Conservation (phyloP, 1,284 basidiomycete genomes). For the Fomitopsis schrenkii region DNA sequence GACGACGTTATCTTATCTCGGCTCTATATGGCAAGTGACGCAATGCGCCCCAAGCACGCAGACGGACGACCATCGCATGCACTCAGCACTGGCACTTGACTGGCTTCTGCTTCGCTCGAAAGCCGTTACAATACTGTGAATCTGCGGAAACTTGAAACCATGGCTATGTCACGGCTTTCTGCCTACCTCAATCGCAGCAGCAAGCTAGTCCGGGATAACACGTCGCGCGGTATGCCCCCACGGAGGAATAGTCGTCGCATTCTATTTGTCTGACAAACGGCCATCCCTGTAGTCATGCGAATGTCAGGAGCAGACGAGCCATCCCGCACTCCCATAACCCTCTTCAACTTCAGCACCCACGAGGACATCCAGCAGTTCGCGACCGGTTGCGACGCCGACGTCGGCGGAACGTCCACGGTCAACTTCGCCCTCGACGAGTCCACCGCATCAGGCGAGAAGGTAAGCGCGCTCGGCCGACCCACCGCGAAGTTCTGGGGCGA, state of each 20-base stretch:
- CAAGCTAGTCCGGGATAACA: constrained; percentile 29
- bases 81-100: background rate
- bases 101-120: background rate
- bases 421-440: constrained; percentile 59
- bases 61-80: background rate
- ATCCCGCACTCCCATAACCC: constrained; percentile 49
- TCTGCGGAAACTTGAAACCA: background rate
- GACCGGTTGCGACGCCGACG: constrained; percentile 79
- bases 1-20: background rate
- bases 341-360: constrained; percentile 59
- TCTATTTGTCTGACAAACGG: background rate
- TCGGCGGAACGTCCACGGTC: constrained; percentile 80
- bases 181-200: constrained; percentile 33
- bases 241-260: background rate
- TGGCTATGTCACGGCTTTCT: constrained; percentile 27
- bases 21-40: background rate
- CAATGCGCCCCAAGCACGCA: background rate
- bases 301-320: constrained; percentile 72
- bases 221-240: constrained; percentile 26
- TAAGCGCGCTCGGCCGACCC: constrained; percentile 21
- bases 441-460: constrained; percentile 32
- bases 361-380: constrained; percentile 61
- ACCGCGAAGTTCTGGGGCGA: constrained; percentile 73
- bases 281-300: constrained; percentile 44
- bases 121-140: background rate